These are phyloP conservation scores for Lipomyces anomalus DNA, from an alignment of 805 yeast species.

Conservation along the genomic window DNA sequence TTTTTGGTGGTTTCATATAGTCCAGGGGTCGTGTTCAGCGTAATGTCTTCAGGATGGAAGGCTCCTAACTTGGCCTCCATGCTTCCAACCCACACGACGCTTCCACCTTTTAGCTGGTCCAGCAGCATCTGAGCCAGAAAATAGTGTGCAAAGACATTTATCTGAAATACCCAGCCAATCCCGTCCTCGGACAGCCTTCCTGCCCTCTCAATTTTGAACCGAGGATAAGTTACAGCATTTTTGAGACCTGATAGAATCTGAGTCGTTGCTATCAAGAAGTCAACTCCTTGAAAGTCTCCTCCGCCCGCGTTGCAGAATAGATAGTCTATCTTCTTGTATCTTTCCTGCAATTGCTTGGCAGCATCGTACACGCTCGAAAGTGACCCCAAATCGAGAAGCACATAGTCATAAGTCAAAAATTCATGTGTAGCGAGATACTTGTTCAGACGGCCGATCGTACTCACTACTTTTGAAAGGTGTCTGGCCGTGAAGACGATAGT, in stretches of 20 bases:
- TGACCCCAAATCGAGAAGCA: slow-evolving; percentile 81
- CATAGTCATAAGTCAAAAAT: slow-evolving; percentile 75
- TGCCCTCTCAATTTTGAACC: slow-evolving; percentile 72
- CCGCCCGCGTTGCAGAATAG: slow-evolving; percentile 86
- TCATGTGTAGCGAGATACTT: slow-evolving; percentile 24
- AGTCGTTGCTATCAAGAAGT: slow-evolving; percentile 72
- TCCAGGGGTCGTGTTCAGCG: slow-evolving; percentile 54
- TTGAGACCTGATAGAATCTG: slow-evolving; percentile 64
- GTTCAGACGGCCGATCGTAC: slow-evolving; percentile 57
- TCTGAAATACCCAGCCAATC: slow-evolving; percentile 84
- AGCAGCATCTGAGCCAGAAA: slow-evolving; percentile 65
- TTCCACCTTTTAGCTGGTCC: slow-evolving; percentile 58
- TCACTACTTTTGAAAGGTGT: slow-evolving; percentile 76
- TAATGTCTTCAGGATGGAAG: slow-evolving; percentile 69
- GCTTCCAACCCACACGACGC: slow-evolving; percentile 79
- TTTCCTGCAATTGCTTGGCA: slow-evolving; percentile 58
- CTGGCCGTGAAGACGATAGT: slow-evolving; percentile 87
- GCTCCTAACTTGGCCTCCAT: slow-evolving; percentile 72
- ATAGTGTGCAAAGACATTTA: slow-evolving; percentile 95
- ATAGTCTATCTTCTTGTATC: slow-evolving; percentile 66
- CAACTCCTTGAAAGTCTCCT: slow-evolving; percentile 78
- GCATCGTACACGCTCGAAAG: slow-evolving; percentile 82
- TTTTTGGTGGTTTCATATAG: slow-evolving; percentile 93
- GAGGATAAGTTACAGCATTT: slow-evolving; percentile 81
- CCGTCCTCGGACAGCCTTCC: slow-evolving; percentile 76